A percentile compares a stretch with the other conserved stretches of the same genome.
Conservation (phyloP, 2,329 filamentous ascomycete species). For the Fonsecaea erecta region DNA sequence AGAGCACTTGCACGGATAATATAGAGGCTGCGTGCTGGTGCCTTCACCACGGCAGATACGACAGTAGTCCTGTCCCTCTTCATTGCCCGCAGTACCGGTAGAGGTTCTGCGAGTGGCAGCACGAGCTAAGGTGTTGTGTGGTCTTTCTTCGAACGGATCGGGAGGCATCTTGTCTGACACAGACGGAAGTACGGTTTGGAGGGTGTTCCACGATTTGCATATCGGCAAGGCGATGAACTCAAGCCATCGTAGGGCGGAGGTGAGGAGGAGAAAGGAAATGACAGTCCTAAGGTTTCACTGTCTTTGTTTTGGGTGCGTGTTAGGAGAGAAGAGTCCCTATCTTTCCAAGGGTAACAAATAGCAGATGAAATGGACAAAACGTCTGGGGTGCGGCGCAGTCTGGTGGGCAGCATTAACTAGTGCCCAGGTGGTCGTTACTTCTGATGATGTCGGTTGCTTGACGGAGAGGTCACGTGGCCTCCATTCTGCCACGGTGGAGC, state of each 20-base stretch:
- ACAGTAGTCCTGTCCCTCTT: conserved; percentile 75
- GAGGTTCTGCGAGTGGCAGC: conserved; percentile 14
- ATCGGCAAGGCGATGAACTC: conserved; percentile 1
- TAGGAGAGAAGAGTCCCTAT: neutral
- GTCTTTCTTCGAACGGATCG: conserved; percentile 20
- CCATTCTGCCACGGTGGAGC: neutral
- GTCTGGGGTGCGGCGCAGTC: neutral
- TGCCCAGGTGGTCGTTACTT: neutral
- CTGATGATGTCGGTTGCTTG: neutral
- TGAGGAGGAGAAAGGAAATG: neutral
- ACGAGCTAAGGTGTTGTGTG: conserved; percentile 6
- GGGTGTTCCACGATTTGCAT: conserved; percentile 7
- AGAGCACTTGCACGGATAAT: conserved; percentile 98
- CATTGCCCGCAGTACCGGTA: conserved; percentile 20
- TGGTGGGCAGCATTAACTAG: neutral
- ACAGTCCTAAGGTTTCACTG: neutral
- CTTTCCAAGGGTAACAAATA: neutral
- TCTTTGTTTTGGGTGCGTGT: neutral
- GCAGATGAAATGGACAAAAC: neutral
- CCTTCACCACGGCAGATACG: conserved; percentile 94
- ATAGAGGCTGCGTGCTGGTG: conserved; percentile 80
- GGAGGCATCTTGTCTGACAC: conserved; percentile 26
- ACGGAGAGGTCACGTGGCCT: neutral
- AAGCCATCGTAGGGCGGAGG: conserved; percentile 13
- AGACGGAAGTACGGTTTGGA: neutral